Evolutionary conservation across 163 green algal genomes (phyloP), one percentile per base, ranked within the genome.

Genomic region (Prototheca stagnorum): DNA sequence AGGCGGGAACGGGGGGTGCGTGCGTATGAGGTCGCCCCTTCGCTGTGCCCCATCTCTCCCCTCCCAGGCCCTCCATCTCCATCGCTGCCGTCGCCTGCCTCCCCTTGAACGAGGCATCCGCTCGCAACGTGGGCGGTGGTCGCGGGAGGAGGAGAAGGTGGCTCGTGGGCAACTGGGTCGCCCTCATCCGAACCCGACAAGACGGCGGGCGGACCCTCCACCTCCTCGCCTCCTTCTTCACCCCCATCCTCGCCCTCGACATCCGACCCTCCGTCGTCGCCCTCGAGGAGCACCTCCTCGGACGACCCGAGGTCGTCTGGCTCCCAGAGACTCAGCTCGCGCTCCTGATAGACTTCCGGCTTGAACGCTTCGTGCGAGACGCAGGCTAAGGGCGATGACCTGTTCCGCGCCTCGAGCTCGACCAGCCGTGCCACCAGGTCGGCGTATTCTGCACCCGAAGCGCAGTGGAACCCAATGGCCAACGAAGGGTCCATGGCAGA

Each of bases 391-490:
- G 70, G 70, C 4, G 57, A 55, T 15, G 56, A 55, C 4, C 35
- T 29, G 2, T 61, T 48, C 37, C 39, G 17, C 5, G 22, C n/a
- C 17, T 79, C 62, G 44, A 92, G 55, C 20, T 43, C 33, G 22
- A 39, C 47, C 49, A 92, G 55, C 7, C 68, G 39, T 2, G 31
- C 17, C 20, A 59, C 70, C 36, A 92, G 62, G 31, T 82, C 68
- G 17, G 65, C 40, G 33, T 81, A 65, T 2, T 83, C 74, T 8
- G 73, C 68, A 53, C 45, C 9, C 2, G 43, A 49, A 24, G 24
- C 35, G 57, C 77, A 91, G 54, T 80, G 77, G 70, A 94, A 95
- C 24, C 79, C 85, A 35, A 95, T 75, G 1, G 84, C 79, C 5
- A 93, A 64, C 2, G 85, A 94, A 1, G 85, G 79, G 60, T 93